Evolutionary conservation across 306 rosid genomes (phyloP).

Genomic region (Cucurbita maxima): DNA sequence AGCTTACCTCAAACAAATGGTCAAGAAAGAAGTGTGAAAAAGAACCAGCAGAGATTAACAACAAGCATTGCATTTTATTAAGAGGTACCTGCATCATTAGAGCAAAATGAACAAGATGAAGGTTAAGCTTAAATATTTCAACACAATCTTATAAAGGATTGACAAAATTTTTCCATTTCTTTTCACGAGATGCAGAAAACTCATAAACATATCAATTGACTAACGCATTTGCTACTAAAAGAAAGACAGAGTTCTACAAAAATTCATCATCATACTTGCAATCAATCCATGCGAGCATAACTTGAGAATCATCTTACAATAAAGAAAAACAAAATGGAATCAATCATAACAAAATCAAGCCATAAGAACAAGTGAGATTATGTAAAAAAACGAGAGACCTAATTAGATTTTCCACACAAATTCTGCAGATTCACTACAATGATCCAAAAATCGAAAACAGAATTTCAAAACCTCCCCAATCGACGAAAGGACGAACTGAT

Average conservation of each 20-base stretch:
- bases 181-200: neutral
- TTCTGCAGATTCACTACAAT: neutral
- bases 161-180: neutral
- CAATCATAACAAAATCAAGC: neutral
- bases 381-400: neutral
- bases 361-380: neutral
- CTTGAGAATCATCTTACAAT: neutral
- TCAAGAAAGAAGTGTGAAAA: constrained; percentile 80
- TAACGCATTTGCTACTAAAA: neutral
- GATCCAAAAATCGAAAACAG: neutral
- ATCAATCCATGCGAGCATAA: neutral
- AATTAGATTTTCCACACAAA: neutral
- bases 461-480: neutral
- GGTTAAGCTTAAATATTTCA: neutral
- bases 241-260: neutral
- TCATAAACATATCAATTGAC: neutral
- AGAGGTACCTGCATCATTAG: constrained; percentile 44
- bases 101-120: neutral
- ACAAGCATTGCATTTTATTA: constrained; percentile 50
- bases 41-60: constrained; percentile 69
- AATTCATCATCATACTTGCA: neutral
- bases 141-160: neutral
- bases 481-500: too few species aligned
- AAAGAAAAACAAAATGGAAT: neutral
- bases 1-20: constrained; percentile 68